These are phyloP conservation scores for Cytidiella melzeri DNA, from an alignment of 768 basidiomycete genomes.

Conservation along the genomic window DNA sequence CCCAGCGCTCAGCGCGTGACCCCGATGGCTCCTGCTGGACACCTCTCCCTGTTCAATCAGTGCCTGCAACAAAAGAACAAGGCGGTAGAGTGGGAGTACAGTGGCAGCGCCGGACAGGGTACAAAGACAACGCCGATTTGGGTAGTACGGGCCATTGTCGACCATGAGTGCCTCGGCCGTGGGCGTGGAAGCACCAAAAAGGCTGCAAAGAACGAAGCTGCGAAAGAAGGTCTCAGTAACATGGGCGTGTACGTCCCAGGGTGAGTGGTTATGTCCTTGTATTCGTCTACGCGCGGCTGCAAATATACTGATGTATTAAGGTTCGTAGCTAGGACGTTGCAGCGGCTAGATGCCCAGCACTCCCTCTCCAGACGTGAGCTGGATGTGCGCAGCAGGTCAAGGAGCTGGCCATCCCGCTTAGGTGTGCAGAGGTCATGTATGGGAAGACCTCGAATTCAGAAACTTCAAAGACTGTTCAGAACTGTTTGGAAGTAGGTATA, in stretches of 20 bases:
- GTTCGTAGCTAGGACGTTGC: background rate
- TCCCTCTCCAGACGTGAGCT: constrained; percentile 26
- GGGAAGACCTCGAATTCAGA: constrained; percentile 14
- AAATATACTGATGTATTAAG: background rate
- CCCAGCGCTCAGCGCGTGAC: constrained; percentile 15
- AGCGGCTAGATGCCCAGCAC: constrained; percentile 17
- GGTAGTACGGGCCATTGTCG: constrained; percentile 59
- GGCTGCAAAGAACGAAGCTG: constrained; percentile 74
- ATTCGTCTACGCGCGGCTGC: constrained; percentile 1
- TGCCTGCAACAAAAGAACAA: constrained; percentile 52
- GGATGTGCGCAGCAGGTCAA: constrained; percentile 18
- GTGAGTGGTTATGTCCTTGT: constrained; percentile 19
- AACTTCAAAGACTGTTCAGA: no score
- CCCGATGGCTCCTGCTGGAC: constrained; percentile 39
- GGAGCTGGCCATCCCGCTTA: constrained; percentile 45
- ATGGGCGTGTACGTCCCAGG: constrained; percentile 48
- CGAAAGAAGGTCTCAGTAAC: constrained; percentile 60
- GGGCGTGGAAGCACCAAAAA: constrained; percentile 76
- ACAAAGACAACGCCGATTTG: constrained; percentile 72
- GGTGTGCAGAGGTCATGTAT: constrained; percentile 60
- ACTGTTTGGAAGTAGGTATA: no score
- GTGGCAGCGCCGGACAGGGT: constrained; percentile 38
- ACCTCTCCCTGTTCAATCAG: constrained; percentile 80
- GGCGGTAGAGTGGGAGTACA: constrained; percentile 67
- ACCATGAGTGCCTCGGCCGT: constrained; percentile 50